Evolutionary conservation across 139 green algal species (phyloP).

Genomic region (Trebouxia sp.): DNA sequence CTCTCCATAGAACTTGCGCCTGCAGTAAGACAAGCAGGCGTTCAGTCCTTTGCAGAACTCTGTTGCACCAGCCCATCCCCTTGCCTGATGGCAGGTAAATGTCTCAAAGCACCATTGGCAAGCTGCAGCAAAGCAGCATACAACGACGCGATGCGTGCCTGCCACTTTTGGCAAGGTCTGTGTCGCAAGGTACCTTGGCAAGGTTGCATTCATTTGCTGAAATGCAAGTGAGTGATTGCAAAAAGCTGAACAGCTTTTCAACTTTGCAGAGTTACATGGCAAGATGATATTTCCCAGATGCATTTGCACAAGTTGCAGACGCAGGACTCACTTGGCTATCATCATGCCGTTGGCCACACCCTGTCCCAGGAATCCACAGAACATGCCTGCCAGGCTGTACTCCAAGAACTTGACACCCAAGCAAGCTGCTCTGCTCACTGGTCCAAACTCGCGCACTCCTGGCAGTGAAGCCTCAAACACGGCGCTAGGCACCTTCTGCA

Average conservation of each 20-base stretch:
- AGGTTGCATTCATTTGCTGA: no score
- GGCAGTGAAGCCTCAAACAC: slow-evolving; percentile 73
- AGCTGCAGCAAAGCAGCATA: no score
- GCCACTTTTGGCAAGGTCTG: no score
- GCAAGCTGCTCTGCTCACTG: slow-evolving; percentile 60
- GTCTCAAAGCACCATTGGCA: no score
- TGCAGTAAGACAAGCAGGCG: slow-evolving; percentile 12
- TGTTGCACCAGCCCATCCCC: background rate
- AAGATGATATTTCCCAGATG: background rate
- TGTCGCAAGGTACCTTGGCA: no score
- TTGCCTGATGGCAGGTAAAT: background rate
- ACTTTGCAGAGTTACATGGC: background rate
- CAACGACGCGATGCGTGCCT: no score
- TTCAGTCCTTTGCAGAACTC: background rate
- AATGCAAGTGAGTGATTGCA: background rate
- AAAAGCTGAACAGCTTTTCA: background rate
- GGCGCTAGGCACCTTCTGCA: slow-evolving; percentile 63
- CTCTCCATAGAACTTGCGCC: slow-evolving; percentile 54
- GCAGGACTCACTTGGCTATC: slow-evolving; percentile 60
- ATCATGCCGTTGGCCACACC: slow-evolving; percentile 89
- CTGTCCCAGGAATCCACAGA: slow-evolving; percentile 90
- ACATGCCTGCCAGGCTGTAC: slow-evolving; percentile 87
- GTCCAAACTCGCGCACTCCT: slow-evolving; percentile 58
- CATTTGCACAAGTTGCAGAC: background rate
- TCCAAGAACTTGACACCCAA: slow-evolving; percentile 82